Evolutionary conservation across 306 rosid species (phyloP), one percentile per base, ranked within the genome.

Genomic region (Acacia acuminata): DNA sequence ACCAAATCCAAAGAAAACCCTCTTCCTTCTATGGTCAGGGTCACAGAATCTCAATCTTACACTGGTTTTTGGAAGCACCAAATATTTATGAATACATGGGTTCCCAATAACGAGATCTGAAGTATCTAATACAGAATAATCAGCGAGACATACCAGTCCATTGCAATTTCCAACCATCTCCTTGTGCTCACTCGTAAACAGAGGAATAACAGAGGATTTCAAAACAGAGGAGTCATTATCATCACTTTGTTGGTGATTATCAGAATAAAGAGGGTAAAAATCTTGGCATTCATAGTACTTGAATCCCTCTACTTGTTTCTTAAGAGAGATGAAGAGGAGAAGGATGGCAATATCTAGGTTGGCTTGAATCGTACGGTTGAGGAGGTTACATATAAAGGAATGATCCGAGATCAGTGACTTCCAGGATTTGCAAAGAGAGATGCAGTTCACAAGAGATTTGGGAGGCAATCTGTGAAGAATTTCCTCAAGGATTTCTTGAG

Each of bases 81-180:
- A 5, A 17, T 61, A 64, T 30, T 77, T 77, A 6, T 38, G 55
- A 45, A 77, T 10, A 25, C 20, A 44, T 5, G 81, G 81, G n/a
- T 45, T 77, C 81, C 81, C 64, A 27, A 77, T 16, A 24, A 61
- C 2, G 27, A 60, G 11, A 4, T n/a, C 32, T 3, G 36, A 17
- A 3, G 2, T 11, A 15, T 24, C 2, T n/a, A 9, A 7, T 7
- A 4, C 67, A 1, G 2, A 24, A 27, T 45, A 20, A 22, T 77
- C 73, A 64, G 61, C 73, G 12, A 77, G 53, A 44, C 72, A 77
- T 17, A 63, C 58, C 45, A 64, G 25, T 7, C 81, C 81, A 27
- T 77, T 64, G 58, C 81, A 77, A 45, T 34, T 63, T 51, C 61
- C 72, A 12, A 77, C 81, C 14, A 63, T 20, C 4, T 27, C 12